Evolutionary conservation across 1,284 basidiomycete species (phyloP), one percentile per base, ranked within the genome.

Genomic region (Ceratobasidium sp.): DNA sequence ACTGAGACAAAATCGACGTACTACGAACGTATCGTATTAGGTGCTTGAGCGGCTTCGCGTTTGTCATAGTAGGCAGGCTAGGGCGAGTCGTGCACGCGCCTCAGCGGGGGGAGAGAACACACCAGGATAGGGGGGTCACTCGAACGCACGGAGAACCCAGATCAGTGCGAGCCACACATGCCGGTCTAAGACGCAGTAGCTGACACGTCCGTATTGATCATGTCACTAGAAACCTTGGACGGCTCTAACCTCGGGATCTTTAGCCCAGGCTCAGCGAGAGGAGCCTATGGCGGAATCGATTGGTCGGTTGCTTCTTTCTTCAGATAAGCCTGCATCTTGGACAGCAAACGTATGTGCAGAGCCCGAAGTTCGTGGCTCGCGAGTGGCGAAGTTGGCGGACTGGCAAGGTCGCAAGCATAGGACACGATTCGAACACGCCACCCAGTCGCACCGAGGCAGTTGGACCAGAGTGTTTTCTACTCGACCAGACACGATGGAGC

Each of bases 391-490:
- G 57, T 69, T 11, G 66, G 66, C 36, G 66, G 66, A 45, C 66
- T 69, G 8, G 66, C 31, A 60, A 31, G 24, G 33, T n/a, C 31
- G 57, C 14, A 60, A 19, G 51, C 8, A 11, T 22, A 15, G 64
- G 31, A 31, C 19, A 14, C 44, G 63, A 27, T 8, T 19, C 48
- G 44, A 54, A 66, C 50, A 33, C 47, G 22, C 50, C 62, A n/a
- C 50, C 57, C 5, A 22, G 31, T 15, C 17, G 2, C 22, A 64
- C 41, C n/a, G 57, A 60, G 33, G 27, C 22, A 29, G 66, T 36
- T 53, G 66, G 66, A 44, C 66, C 66, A 8, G 66, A 53, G 41
- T 69, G 51, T 53, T 69, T 53, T 33, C 51, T 36, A 33, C 64
- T 53, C n/a, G n/a, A n/a, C 50, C 54, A 53, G 36, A 36, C 22